Conservation (phyloP, 163 green algal genomes). For the Prototheca wickerhamii region DNA sequence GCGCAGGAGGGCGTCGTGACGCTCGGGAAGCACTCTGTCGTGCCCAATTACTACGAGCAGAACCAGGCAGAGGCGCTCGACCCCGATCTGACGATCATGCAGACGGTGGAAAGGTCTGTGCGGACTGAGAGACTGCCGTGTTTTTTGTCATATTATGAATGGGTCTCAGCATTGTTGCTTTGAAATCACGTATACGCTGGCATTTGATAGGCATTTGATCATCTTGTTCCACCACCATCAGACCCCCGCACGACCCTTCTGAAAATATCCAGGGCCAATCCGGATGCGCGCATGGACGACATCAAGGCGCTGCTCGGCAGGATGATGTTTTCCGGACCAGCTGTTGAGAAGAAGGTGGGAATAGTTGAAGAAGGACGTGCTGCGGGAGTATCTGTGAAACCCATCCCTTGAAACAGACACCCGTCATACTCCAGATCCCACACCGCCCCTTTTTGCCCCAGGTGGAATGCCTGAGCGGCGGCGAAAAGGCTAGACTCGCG, state of each 20-base stretch:
- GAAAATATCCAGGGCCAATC: constrained; percentile 40
- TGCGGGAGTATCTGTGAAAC: too few relatives aligned
- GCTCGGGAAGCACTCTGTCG: constrained; percentile 80
- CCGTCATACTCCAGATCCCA: background rate
- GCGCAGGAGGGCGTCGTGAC: constrained; percentile 55
- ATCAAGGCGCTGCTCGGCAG: constrained; percentile 87
- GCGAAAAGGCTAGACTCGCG: constrained; percentile 88
- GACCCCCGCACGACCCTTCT: background rate
- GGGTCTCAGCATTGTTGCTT: too few relatives aligned
- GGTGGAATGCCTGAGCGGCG: constrained; percentile 61
- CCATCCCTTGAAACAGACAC: too few relatives aligned
- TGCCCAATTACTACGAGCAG: constrained; percentile 96
- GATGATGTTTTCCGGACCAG: constrained; percentile 85
- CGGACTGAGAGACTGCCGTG: background rate
- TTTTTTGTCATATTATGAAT: too few relatives aligned
- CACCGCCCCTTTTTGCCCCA: constrained; percentile 3
- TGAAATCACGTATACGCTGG: too few relatives aligned
- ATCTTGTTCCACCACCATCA: background rate
- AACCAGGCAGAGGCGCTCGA: constrained; percentile 95
- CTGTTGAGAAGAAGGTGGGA: constrained; percentile 87
- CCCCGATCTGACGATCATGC: constrained; percentile 66
- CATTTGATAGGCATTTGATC: too few relatives aligned
- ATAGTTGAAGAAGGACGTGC: background rate
- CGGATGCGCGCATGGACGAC: constrained; percentile 76
- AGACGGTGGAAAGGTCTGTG: constrained; percentile 59